Evolutionary conservation across 257 asterid genomes (phyloP).

Genomic region (Solanum dulcamara): DNA sequence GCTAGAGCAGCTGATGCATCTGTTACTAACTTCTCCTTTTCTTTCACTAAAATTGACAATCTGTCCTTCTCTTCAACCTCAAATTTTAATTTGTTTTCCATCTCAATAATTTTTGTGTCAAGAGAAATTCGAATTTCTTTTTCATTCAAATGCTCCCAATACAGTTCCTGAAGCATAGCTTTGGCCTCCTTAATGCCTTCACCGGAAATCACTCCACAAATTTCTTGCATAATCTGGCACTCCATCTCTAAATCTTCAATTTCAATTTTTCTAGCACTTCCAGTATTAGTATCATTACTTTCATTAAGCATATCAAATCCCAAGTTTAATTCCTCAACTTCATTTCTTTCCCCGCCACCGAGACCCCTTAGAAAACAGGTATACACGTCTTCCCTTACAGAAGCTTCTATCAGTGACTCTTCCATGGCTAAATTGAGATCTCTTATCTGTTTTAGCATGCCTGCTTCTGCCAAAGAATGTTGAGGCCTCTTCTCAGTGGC

Average conservation of each 20-base stretch:
- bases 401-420: constrained; percentile 37
- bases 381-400: constrained; percentile 39
- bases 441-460: constrained; percentile 27
- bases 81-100: constrained; percentile 36
- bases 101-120: constrained; percentile 25
- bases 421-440: constrained; percentile 33
- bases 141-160: constrained; percentile 23
- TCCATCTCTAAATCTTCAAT: constrained; percentile 47
- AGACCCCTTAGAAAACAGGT: constrained; percentile 43
- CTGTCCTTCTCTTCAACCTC: constrained; percentile 43
- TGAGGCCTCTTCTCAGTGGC: constrained; percentile 34
- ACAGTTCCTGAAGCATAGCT: constrained; percentile 20
- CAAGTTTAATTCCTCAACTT: background rate
- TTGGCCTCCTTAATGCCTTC: constrained; percentile 43
- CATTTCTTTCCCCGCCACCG: constrained; percentile 15
- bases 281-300: constrained; percentile 3
- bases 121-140: constrained; percentile 21
- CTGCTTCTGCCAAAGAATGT: constrained; percentile 44
- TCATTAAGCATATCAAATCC: background rate
- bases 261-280: constrained; percentile 13
- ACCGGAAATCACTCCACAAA: constrained; percentile 27
- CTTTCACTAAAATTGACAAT: constrained; percentile 27
- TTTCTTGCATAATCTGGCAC: constrained; percentile 25
- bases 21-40: constrained; percentile 33
- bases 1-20: constrained; percentile 34